phyloP scores from a whole-genome alignment of 371 early-diverging fungal genomes.

The Rhizopus delemar region DNA sequence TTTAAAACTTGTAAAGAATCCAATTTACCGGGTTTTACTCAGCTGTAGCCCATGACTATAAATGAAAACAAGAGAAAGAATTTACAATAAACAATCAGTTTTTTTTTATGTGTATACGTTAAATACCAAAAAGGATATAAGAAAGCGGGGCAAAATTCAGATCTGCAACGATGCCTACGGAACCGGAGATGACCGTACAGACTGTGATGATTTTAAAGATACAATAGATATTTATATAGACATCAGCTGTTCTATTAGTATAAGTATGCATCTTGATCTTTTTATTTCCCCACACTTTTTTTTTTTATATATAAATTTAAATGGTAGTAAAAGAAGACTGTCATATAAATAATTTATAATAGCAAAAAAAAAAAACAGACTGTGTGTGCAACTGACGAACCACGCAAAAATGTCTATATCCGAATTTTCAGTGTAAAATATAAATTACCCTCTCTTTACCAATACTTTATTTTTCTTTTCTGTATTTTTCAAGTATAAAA shows the following conservation, averaged over 20 bases:
- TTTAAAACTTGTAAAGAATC: neutral
- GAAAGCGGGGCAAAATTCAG: neutral
- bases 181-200: too few species aligned
- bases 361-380: neutral
- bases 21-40: neutral
- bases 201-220: too few species aligned
- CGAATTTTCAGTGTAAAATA: neutral
- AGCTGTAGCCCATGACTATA: neutral
- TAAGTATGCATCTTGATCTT: too few species aligned
- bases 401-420: neutral
- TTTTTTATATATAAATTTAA: slow-evolving; percentile 1
- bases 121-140: too few species aligned
- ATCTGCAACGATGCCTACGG: neutral
- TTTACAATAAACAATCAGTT: too few species aligned
- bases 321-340: too few species aligned
- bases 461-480: slow-evolving; percentile 4
- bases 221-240: too few species aligned
- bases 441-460: neutral
- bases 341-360: slow-evolving; percentile 14
- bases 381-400: neutral
- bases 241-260: too few species aligned
- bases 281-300: neutral
- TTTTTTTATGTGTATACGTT: neutral
- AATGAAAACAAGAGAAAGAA: too few species aligned
- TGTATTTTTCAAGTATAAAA: slow-evolving; percentile 3